These are phyloP conservation scores for Komagataella pastoris DNA, from an alignment of 805 yeast species.

Conservation along the genomic window DNA sequence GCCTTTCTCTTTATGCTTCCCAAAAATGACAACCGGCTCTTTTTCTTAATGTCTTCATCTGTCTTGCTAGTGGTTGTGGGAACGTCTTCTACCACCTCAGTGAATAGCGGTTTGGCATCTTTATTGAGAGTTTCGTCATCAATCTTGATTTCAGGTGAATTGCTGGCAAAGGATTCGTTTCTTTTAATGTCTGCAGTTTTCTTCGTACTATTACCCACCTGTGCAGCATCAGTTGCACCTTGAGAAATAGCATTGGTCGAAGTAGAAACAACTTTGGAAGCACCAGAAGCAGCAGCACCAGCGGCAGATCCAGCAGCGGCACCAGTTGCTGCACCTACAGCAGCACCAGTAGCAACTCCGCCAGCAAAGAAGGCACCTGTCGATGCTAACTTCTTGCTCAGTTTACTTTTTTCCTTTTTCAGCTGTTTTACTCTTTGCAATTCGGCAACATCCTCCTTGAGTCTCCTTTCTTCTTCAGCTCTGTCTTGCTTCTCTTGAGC, in stretches of 20 bases:
- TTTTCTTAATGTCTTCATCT: conserved; percentile 9
- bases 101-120: background rate
- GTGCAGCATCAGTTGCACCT: background rate
- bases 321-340: conserved; percentile 8
- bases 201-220: background rate
- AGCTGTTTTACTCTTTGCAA: conserved; percentile 20
- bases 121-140: background rate
- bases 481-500: conserved; percentile 8
- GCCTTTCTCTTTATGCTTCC: background rate
- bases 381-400: conserved; percentile 14
- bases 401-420: conserved; percentile 20
- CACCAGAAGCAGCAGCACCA: background rate
- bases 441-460: conserved; percentile 17
- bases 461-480: conserved; percentile 12
- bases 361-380: conserved; percentile 7
- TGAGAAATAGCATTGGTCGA: conserved; percentile 2
- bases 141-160: background rate
- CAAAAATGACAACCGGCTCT: conserved; percentile 1
- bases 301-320: conserved; percentile 8
- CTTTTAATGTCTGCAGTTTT: background rate
- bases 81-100: conserved; percentile 3
- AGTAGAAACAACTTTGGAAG: conserved; percentile 4
- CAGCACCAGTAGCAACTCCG: conserved; percentile 7
- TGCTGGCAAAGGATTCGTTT: background rate
- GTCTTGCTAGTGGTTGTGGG: background rate